Conservation (phyloP, 2,329 filamentous ascomycete species). For the Fusarium hostae region DNA sequence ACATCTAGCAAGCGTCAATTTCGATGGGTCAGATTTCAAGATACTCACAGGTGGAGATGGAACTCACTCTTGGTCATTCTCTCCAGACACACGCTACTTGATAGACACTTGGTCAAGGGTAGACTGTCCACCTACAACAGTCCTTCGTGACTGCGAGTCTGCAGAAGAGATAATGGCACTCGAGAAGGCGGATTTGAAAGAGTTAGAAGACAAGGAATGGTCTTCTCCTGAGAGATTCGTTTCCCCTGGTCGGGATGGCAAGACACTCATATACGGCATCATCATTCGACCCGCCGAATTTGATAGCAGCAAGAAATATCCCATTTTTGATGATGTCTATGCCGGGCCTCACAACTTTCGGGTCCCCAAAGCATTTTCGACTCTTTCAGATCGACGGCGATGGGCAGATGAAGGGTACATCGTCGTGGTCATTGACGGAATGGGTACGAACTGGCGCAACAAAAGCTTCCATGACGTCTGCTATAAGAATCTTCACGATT, state of each 20-base stretch:
- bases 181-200: constrained; percentile 9
- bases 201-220: constrained; percentile 25
- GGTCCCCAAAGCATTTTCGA: constrained; percentile 41
- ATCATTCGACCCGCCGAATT: constrained; percentile 43
- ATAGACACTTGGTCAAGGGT: constrained; percentile 45
- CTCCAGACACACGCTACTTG: constrained; percentile 35
- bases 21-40: constrained; percentile 44
- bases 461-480: constrained; percentile 48
- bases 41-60: constrained; percentile 44
- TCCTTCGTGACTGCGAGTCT: constrained; percentile 33
- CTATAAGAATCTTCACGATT: constrained; percentile 46
- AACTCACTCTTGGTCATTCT: constrained; percentile 42
- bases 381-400: constrained; percentile 23
- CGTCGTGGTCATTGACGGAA: constrained; percentile 47
- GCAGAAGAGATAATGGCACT: constrained; percentile 33
- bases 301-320: constrained; percentile 41
- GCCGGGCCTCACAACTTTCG: constrained; percentile 45
- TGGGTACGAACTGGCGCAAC: constrained; percentile 48
- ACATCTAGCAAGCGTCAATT: constrained; percentile 39
- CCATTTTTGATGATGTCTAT: constrained; percentile 46
- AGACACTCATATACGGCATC: constrained; percentile 43
- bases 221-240: constrained; percentile 40
- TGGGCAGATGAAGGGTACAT: constrained; percentile 47
- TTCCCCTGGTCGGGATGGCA: constrained; percentile 42
- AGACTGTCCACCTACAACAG: constrained; percentile 32